Evolutionary conservation across 306 rosid genomes (phyloP), one percentile per base, ranked within the genome.

Genomic region (Casuarina glauca): DNA sequence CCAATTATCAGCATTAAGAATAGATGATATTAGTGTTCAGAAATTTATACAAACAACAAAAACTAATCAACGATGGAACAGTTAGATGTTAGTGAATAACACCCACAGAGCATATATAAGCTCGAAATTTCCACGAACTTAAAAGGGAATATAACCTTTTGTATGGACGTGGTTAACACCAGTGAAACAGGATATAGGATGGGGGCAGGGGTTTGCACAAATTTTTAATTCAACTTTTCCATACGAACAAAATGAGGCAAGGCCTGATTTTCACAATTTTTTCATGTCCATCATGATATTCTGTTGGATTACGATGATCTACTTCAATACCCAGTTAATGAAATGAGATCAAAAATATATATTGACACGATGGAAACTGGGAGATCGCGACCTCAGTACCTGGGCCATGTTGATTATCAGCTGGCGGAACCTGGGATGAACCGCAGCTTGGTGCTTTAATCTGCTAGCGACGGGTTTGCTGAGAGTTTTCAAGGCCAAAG

Each of bases 391-490:
- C 48, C 16, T 39, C 12, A 45, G 53, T 81, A 91, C 91, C 94
- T 92, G 98, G 4, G 98, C 97, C 36, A 95, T 72, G 46, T 68
- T 74, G 49, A 95, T 42, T 82, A 95, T 95, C 69, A 77, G 26
- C 77, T 91, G 84, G 19, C 98, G 96, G 74, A 95, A 92, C 76
- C 90, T 88, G 4, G 98, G 92, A 76, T 91, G 97, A 85, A 79
- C 4, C 36, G 88, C 92, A 54, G 97, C 95, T 60, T 88, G 93
- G 4, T 86, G 61, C 83, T 95, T 95, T 78, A 95, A 86, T 82
- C 90, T 83, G 53, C 75, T 81, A 3, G 97, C 98, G 13, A 95
- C 76, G 17, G 98, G 97, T 80, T 95, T 95, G 84, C 98, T 92
- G n/a, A 95, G 79, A 70, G 97, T 95, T 84, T 91, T 95, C 73